Base-by-base conservation (phyloP, 306 rosid genomes). In the Sechiopsis laciniata region DNA sequence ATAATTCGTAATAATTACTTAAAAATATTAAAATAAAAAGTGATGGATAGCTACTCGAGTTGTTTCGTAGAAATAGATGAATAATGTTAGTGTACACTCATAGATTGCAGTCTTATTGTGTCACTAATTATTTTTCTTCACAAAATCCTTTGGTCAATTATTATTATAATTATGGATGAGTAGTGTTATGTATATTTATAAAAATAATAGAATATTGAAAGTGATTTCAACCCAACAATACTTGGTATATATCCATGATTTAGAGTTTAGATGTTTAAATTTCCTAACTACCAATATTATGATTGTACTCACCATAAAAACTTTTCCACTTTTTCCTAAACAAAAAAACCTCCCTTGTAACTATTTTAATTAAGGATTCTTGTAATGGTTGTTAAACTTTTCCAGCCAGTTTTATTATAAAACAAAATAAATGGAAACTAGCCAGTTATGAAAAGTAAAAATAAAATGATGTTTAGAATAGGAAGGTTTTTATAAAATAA, bases 71-170 rank as follows among this genome's bases (percentile, higher is more conserved):
- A 46, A 11, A 67, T 46, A 10, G 55, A 21, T 42, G 35, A 20
- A 19, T 67, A 67, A 55, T 19, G 48, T 56, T 64, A n/a, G 51
- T 15, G 69, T 62, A 65, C n/a, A 66, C 1, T 45, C 72, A 45
- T 66, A 45, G 72, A 67, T 10, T 6, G 32, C 37, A 67, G 37
- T 67, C 72, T 35, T 67, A 12, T 0, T 37, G 45, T 37, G 40
- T 20, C 19, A 7, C 19, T 67, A 21, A 20, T 67, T 65, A 45
- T 45, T 20, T 63, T 66, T 45, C 55, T 67, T 17, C 17, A 5
- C 19, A 46, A 67, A 67, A 60, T 60, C 15, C 4, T 19, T 8
- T 5, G 13, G 20, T 55, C 72, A 66, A 65, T 45, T 42, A 67
- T 67, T 45, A 20, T 17, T 45, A 66, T 66, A 2, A 32, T 32